Evolutionary conservation across 768 basidiomycete species (phyloP), one percentile per base, ranked within the genome.

Genomic region (Boletellus sp.): DNA sequence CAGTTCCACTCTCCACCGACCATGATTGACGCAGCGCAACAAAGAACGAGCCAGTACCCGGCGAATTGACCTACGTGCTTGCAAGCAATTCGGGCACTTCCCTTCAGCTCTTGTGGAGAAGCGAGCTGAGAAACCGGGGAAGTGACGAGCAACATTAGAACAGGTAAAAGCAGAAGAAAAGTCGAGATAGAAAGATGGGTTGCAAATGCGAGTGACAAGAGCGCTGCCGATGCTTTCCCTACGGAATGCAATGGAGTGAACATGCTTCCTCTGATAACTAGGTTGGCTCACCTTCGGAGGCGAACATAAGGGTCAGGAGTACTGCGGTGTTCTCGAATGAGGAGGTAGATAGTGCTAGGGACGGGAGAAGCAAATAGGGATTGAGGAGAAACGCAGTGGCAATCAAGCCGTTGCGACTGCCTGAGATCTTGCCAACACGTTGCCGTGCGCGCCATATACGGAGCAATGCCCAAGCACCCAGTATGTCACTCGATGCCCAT

Each of bases 341-440:
- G 0, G 91, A 87, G 0, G 90, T 90, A 0, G 94, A 94, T 11
- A 84, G 72, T 0, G 92, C 88, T 7, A 95, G 72, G 26, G 83
- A 84, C 0, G 94, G 82, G 1, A 93, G 73, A 49, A 95, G 66
- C 8, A 89, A 69, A 65, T 96, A 96, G 3, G 96, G 96, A 58
- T 98, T 96, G 43, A 95, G 67, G 17, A 96, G 79, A 68, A 87
- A 94, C 40, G 79, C 67, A 7, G 81, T 74, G 16, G 80, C 84
- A 26, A 94, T 73, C 43, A 90, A 65, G 13, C 71, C 66, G 54
- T 86, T 85, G 66, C 84, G 75, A 33, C 72, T 52, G 48, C 73
- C 78, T 13, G 55, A 44, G 19, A 49, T 37, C 31, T 70, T 68
- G 32, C 56, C 59, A 36, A 81, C 62, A 45, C 76, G 72, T 57